A percentile compares a stretch with the other conserved stretches of the same genome.
Evolutionary conservation across 345 rosid species (phyloP).

Genomic region (Theobroma cacao): DNA sequence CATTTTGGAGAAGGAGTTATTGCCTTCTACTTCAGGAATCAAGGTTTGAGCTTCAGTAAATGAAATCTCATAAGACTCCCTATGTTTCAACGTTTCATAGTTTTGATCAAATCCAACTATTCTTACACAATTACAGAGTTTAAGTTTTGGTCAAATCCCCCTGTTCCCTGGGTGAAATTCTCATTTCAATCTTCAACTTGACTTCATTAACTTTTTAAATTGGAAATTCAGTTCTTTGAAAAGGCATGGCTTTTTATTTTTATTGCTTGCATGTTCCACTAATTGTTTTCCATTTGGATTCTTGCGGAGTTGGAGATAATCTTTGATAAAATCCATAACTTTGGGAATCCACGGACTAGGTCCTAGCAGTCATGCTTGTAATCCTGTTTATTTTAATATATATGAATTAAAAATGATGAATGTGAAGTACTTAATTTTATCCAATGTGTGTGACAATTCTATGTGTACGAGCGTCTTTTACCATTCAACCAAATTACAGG

Average conservation of each 20-base stretch:
- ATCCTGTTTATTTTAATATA: background rate
- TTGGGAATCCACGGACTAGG: background rate
- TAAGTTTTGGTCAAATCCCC: background rate
- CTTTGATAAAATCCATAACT: background rate
- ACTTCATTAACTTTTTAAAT: background rate
- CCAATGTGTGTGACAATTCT: background rate
- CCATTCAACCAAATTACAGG: slow-evolving; percentile 34
- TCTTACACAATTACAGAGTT: background rate
- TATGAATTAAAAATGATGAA: background rate
- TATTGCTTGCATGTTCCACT: background rate
- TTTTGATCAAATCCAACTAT: background rate
- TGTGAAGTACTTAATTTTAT: background rate
- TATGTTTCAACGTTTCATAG: background rate
- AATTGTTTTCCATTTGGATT: background rate
- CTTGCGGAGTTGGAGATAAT: background rate
- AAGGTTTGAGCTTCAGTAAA: background rate
- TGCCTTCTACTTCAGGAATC: background rate
- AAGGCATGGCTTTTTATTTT: background rate
- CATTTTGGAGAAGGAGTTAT: background rate
- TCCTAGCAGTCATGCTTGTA: background rate
- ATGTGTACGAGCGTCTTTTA: background rate
- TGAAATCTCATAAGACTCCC: background rate
- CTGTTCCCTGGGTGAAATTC: background rate
- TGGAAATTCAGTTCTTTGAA: background rate
- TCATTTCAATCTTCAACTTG: background rate